Conservation (phyloP, 176 grass and related monocot genomes). For the Musa troglodytarum region DNA sequence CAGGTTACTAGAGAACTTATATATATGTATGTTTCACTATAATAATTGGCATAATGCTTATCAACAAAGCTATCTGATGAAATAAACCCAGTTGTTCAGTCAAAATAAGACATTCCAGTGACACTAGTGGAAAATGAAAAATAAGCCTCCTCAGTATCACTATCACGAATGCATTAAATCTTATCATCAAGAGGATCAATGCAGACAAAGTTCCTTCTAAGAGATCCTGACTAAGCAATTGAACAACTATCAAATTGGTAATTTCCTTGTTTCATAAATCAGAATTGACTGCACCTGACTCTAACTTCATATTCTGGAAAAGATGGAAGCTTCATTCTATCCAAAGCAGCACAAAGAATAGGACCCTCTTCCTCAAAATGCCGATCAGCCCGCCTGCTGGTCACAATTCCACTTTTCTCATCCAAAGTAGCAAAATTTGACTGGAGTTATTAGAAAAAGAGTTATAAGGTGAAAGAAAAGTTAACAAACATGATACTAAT, state of each 20-base stretch:
- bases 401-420: conserved; percentile 55
- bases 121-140: background rate
- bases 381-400: conserved; percentile 68
- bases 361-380: conserved; percentile 98
- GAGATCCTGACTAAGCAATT: background rate
- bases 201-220: background rate
- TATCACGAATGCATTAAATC: background rate
- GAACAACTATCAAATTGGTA: background rate
- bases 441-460: conserved; percentile 24
- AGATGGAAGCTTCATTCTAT: conserved; percentile 71
- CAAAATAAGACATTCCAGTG: background rate
- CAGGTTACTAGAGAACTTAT: background rate
- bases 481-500: background rate
- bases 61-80: background rate
- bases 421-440: conserved; percentile 93
- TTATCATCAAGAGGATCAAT: background rate
- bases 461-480: background rate
- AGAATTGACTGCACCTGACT: conserved; percentile 49
- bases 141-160: background rate
- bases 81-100: background rate
- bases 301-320: conserved; percentile 86
- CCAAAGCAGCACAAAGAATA: conserved; percentile 60
- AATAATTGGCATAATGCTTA: background rate
- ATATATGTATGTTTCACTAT: background rate
- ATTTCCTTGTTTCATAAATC: background rate